A percentile compares a stretch with the other conserved stretches of the same genome.
These are phyloP conservation scores for Fusarium dlaminii DNA, from an alignment of 2,329 filamentous ascomycete genomes.

Conservation along the genomic window DNA sequence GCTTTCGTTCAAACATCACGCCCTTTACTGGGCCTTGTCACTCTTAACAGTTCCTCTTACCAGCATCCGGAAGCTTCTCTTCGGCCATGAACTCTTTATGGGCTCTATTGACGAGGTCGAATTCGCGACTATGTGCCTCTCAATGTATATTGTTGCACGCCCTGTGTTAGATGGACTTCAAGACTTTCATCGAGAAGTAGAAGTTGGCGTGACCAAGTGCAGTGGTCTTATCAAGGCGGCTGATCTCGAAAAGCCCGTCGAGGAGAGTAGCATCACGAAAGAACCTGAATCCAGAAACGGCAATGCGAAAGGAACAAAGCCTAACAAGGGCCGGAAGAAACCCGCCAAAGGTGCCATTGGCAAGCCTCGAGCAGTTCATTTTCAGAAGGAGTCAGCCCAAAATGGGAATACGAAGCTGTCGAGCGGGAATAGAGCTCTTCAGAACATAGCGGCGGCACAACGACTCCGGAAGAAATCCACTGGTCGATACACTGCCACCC, in stretches of 20 bases:
- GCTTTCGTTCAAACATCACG: slow-evolving; percentile 29
- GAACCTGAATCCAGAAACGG: neutral
- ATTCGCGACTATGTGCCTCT: slow-evolving; percentile 1
- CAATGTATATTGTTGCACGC: slow-evolving; percentile 1
- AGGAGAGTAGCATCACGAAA: neutral
- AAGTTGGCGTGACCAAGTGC: neutral
- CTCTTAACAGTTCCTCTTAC: slow-evolving; percentile 6
- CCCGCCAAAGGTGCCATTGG: neutral
- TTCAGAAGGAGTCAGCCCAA: neutral
- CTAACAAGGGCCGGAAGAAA: neutral
- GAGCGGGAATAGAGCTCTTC: neutral
- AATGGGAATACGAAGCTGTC: neutral
- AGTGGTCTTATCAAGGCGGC: neutral
- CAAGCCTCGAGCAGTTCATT: neutral
- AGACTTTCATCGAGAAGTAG: neutral
- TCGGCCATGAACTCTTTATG: neutral
- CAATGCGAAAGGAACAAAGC: neutral
- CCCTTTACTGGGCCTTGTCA: slow-evolving; percentile 32
- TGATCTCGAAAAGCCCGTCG: neutral
- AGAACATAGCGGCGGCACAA: neutral
- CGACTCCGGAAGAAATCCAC: neutral
- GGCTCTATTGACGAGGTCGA: neutral
- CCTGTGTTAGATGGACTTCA: neutral
- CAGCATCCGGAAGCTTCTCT: neutral
- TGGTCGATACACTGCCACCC: neutral